Conservation (phyloP, 106 monocot genomes). For the Alisma plantagoaquatica region DNA sequence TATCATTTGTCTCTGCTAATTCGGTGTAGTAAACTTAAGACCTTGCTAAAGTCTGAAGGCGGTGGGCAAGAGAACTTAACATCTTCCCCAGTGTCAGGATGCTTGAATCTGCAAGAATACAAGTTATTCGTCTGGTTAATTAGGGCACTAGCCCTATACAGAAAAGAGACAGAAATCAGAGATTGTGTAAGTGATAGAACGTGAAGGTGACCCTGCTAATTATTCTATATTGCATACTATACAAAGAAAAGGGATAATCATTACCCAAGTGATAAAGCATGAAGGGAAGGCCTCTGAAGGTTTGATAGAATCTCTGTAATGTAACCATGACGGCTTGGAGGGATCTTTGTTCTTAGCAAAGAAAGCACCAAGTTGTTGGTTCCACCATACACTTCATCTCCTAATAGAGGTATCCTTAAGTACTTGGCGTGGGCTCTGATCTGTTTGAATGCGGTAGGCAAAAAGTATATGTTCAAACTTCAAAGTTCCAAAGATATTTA, state of each 20-base stretch:
- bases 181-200: neutral
- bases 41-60: conserved; percentile 62
- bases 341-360: conserved; percentile 43
- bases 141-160: neutral
- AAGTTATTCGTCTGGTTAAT: neutral
- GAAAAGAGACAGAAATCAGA: too few relatives aligned
- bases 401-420: conserved; percentile 66
- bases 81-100: conserved; percentile 59
- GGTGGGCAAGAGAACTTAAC: conserved; percentile 60
- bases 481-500: too few relatives aligned
- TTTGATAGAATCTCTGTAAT: conserved; percentile 43
- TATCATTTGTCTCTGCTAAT: too few relatives aligned
- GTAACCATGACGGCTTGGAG: conserved; percentile 20
- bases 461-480: too few relatives aligned
- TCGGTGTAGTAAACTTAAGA: conserved; percentile 27
- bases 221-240: too few relatives aligned
- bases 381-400: conserved; percentile 93
- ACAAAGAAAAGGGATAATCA: neutral
- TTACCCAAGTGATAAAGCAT: conserved; percentile 83
- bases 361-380: conserved; percentile 78
- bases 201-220: neutral
- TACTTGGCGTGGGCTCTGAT: conserved; percentile 89
- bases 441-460: conserved; percentile 17
- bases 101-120: conserved; percentile 44
- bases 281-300: conserved; percentile 77